These are phyloP conservation scores for Pestalotiopsis sp. DNA, from an alignment of 2,329 filamentous ascomycete genomes.

Conservation along the genomic window DNA sequence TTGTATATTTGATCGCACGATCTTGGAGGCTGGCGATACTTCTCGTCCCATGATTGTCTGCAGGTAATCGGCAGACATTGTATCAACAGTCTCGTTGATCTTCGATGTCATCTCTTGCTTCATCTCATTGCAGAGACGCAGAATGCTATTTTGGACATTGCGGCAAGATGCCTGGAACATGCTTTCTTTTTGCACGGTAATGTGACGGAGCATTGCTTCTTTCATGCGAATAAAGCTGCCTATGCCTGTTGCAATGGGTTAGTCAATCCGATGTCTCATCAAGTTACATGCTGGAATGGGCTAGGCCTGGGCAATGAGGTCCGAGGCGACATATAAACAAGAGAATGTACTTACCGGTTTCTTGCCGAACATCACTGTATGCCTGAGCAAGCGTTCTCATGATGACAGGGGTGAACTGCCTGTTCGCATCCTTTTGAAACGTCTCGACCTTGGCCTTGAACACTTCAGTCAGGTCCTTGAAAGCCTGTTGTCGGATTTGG, in stretches of 20 bases:
- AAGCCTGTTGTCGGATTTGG: background rate
- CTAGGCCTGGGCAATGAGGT: background rate
- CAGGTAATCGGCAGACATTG: background rate
- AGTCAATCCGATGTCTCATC: background rate
- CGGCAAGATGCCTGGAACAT: background rate
- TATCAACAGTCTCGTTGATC: background rate
- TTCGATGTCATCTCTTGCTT: background rate
- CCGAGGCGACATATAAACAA: background rate
- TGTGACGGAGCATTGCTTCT: background rate
- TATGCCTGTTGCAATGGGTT: background rate
- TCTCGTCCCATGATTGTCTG: background rate
- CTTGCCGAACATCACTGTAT: background rate
- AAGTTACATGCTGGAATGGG: background rate
- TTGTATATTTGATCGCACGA: background rate
- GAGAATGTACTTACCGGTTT: background rate
- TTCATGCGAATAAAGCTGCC: background rate
- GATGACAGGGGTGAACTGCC: background rate
- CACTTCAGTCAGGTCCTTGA: background rate
- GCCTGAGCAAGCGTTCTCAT: background rate
- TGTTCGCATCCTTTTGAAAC: slow-evolving; percentile 46
- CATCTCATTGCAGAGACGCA: background rate
- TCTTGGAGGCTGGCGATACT: background rate
- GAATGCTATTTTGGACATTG: background rate
- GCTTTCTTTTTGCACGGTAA: background rate
- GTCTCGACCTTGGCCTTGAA: slow-evolving; percentile 39